A percentile compares a stretch with the other conserved stretches of the same genome.
Evolutionary conservation across 306 rosid species (phyloP).

Genomic region (Cicer chorassanicum): DNA sequence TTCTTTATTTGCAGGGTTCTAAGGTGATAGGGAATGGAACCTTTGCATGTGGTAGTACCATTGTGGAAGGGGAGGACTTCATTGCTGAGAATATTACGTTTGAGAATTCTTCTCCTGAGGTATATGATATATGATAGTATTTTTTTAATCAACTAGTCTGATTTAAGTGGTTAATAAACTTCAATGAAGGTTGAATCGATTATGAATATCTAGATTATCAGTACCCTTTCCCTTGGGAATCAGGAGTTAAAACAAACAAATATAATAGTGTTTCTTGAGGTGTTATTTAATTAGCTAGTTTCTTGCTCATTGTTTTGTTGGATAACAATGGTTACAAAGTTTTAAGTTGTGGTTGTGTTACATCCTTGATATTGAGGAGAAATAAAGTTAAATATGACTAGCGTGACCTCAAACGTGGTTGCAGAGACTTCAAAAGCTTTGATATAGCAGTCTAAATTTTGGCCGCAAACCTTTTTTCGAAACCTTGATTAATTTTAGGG

Average conservation of each 20-base stretch:
- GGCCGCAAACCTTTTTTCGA: too few species aligned
- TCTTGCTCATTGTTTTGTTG: conserved; percentile 19
- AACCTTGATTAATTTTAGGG: too few species aligned
- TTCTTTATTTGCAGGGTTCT: conserved; percentile 53
- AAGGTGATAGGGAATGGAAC: conserved; percentile 83
- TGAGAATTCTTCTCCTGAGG: conserved; percentile 90
- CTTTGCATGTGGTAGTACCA: conserved; percentile 81
- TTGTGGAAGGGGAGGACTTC: conserved; percentile 94
- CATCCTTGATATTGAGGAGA: neutral
- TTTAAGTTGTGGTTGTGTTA: neutral
- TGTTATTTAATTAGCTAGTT: neutral
- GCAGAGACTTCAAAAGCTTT: too few species aligned
- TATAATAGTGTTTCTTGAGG: neutral
- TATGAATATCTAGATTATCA: too few species aligned
- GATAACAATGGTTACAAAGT: neutral
- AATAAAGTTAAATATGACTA: too few species aligned
- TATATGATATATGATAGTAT: neutral
- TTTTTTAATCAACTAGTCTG: neutral
- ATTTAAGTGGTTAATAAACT: too few species aligned
- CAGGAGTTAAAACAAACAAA: neutral
- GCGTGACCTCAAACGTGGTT: too few species aligned
- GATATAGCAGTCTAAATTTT: too few species aligned
- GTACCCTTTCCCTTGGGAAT: too few species aligned
- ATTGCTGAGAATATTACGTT: conserved; percentile 92
- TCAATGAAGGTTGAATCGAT: too few species aligned